phyloP scores from a whole-genome alignment of 2,329 filamentous ascomycete genomes.

The Dactylellina leptospora region DNA sequence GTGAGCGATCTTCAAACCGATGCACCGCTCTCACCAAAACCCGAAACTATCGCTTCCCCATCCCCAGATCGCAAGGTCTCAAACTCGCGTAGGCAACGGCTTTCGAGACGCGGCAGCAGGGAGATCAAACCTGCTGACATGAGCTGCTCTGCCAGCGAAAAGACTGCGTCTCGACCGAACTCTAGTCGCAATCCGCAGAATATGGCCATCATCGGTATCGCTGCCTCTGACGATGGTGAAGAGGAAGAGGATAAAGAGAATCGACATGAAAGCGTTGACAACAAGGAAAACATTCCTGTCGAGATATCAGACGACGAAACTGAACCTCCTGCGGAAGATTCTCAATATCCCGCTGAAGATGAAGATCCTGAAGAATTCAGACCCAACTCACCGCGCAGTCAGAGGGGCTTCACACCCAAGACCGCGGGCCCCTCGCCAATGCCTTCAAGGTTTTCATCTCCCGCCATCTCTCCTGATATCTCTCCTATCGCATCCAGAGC shows the following conservation, averaged over 20 bases:
- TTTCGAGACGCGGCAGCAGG: slow-evolving; percentile 27
- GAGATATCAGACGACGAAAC: slow-evolving; percentile 35
- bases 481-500: slow-evolving; percentile 37
- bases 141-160: slow-evolving; percentile 21
- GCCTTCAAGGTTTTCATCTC: slow-evolving; percentile 41
- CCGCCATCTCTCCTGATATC: slow-evolving; percentile 42
- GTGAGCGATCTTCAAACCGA: slow-evolving; percentile 19
- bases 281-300: slow-evolving; percentile 47
- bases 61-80: slow-evolving; percentile 27
- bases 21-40: slow-evolving; percentile 17
- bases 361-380: slow-evolving; percentile 36
- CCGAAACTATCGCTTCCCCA: slow-evolving; percentile 12
- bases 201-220: slow-evolving; percentile 36
- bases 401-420: slow-evolving; percentile 33
- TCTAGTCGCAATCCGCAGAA: slow-evolving; percentile 12
- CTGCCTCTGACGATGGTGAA: slow-evolving; percentile 25
- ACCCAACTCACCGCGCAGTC: slow-evolving; percentile 6
- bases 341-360: slow-evolving; percentile 17
- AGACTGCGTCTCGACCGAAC: slow-evolving; percentile 36
- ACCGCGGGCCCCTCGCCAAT: slow-evolving; percentile 42
- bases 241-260: slow-evolving; percentile 46
- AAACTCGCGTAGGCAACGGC: slow-evolving; percentile 30
- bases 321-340: neutral
- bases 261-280: slow-evolving; percentile 33
- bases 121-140: slow-evolving; percentile 40